Evolutionary conservation across 306 rosid genomes (phyloP).

Genomic region (Lathyrus aphaca): DNA sequence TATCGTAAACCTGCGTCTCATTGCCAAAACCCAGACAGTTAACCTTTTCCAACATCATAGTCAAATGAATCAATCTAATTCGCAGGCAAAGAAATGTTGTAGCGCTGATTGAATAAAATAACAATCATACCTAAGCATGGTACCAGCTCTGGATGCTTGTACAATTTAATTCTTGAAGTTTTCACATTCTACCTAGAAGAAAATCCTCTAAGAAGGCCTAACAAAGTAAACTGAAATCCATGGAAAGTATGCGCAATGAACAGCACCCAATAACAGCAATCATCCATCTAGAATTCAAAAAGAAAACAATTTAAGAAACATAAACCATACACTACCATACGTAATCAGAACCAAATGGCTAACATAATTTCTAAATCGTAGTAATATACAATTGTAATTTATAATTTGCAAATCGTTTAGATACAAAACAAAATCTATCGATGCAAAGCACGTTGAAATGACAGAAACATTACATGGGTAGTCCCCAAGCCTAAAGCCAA

Average conservation of each 20-base stretch:
- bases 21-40: neutral
- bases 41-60: conserved; percentile 3
- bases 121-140: conserved; percentile 36
- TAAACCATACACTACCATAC: conserved; percentile 10
- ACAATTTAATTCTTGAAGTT: conserved; percentile 28
- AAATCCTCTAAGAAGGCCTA: conserved; percentile 50
- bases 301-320: conserved; percentile 41
- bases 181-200: conserved; percentile 36
- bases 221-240: conserved; percentile 62
- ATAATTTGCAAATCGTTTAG: conserved; percentile 28
- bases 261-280: conserved; percentile 66
- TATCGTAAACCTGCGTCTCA: neutral
- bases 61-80: conserved; percentile 1
- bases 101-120: neutral
- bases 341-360: conserved; percentile 29
- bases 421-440: conserved; percentile 7
- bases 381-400: neutral
- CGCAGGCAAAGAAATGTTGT: conserved; percentile 1
- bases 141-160: conserved; percentile 37
- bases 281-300: conserved; percentile 88
- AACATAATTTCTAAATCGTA: conserved; percentile 13
- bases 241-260: conserved; percentile 56
- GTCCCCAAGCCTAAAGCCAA: conserved; percentile 67
- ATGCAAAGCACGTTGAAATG: conserved; percentile 41
- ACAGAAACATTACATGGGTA: conserved; percentile 46